Evolutionary conservation across 2,329 filamentous ascomycete species (phyloP), one percentile per base, ranked within the genome.

Genomic region (Trichoderma simmonsii): DNA sequence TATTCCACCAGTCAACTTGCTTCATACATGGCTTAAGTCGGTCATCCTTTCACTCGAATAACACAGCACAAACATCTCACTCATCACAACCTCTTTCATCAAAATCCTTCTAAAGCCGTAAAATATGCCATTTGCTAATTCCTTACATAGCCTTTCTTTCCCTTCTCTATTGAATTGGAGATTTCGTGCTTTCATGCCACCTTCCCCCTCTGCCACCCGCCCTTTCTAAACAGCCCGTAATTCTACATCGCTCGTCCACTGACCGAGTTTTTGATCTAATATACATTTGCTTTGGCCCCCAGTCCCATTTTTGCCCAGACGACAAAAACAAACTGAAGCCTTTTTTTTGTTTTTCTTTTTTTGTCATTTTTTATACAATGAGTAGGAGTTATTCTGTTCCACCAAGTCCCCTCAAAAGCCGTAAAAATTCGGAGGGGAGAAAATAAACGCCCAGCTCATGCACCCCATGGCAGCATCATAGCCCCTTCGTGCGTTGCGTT

Each of bases 401-500:
- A 34, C 21, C 59, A 14, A 15, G 39, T 28, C 61, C 59, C 43
- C 56, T 26, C 9, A 1, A 30, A 57, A 8, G 24, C 59, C 64
- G 26, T 8, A 56, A 56, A 43, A 54, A 43, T 18, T 34, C 15
- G 5, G 8, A 56, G 8, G 54, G 36, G 62, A 34, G 28, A 26
- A 12, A 56, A 70, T 43, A 63, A 74, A 74, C 62, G 71, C 70
- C 73, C 65, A 63, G 71, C 61, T 66, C 56, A 54, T 73, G 62
- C 67, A 63, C 18, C 48, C 54, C 34, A 18, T 48, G 14, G 36
- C 30, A 56, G 24, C 34, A 24, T 63, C 26, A 24, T 34, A 34
- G 43, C 59, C 57, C 56, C 39, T n/a, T 28, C 21, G 30, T 34
- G 61, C 34, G 34, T 57, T 39, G 51, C 51, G 34, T 57, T 39